Base-by-base conservation (phyloP, 164 flowering plant genomes). In the Santalum album region DNA sequence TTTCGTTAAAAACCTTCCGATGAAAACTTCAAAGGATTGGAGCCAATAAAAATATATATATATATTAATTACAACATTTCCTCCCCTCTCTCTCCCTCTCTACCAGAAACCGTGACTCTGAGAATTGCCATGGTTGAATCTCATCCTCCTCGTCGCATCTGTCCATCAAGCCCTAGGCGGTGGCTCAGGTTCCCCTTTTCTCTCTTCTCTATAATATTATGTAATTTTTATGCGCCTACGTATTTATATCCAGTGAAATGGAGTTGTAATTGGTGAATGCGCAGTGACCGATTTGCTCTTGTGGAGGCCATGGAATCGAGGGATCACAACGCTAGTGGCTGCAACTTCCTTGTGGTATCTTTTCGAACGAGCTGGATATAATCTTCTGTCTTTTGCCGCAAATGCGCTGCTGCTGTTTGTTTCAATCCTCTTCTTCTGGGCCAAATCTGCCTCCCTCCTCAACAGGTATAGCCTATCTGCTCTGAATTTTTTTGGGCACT, bases 261-360 rank as follows among this genome's bases (percentile, higher is more conserved):
- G 34, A 9, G 9, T 29, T 4, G 6, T 29, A 25, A 15, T 42
- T 19, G 12, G 22, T 15, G 17, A n/a, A n/a, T 32, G 23, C 46
- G 67, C 68, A 91, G 96, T 84, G 58, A 90, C 94, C 18, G 96
- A 88, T 63, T 65, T 79, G 63, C 63, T 91, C 60, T 64, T 84
- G 60, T 91, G 98, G 96, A 82, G 58, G 68, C 73, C 68, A 54
- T 64, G 75, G 71, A 16, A 38, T 25, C 61, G 62, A n/a, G 71
- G 79, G 14, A 57, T 61, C 32, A 22, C 62, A 17, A 12, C 75
- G 53, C 68, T 88, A 22, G 64, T 72, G 19, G 58, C 79, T 22
- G 57, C 89, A 1, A 78, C 79, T 9, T 27, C 70, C 15, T 27
- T 75, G 42, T 91, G 98, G 95, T 68, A 74, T 27, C 71, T 84